phyloP scores from a whole-genome alignment of 208 protist species.

The Crithidia sp. region DNA sequence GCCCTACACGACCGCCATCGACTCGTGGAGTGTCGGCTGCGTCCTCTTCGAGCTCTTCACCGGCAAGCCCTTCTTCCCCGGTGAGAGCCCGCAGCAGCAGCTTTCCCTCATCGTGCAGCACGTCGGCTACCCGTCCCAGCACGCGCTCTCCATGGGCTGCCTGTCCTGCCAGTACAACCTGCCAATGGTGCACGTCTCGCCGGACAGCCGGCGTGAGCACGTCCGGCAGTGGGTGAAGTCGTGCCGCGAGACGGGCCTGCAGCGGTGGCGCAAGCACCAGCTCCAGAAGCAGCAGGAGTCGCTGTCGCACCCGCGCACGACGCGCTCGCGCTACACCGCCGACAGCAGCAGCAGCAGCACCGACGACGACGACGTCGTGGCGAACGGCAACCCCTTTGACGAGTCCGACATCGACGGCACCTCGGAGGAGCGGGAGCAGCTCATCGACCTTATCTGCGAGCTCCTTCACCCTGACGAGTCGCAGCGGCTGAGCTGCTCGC shows the following conservation, averaged over 20 bases:
- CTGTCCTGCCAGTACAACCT: slow-evolving; percentile 46
- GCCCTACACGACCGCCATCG: slow-evolving; percentile 92
- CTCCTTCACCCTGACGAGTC: slow-evolving; percentile 75
- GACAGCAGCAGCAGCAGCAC: slow-evolving; percentile 24
- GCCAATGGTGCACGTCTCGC: slow-evolving; percentile 23
- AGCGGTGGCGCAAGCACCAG: slow-evolving; percentile 36
- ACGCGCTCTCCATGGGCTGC: slow-evolving; percentile 61
- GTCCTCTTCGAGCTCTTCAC: slow-evolving; percentile 92
- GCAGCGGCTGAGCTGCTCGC: slow-evolving; percentile 62
- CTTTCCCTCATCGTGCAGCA: slow-evolving; percentile 91
- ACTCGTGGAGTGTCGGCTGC: slow-evolving; percentile 94
- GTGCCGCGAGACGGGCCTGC: slow-evolving; percentile 31
- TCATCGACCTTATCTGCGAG: slow-evolving; percentile 71
- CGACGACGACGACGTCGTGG: slow-evolving; percentile 21
- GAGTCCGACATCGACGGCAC: slow-evolving; percentile 30
- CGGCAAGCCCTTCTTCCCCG: slow-evolving; percentile 94
- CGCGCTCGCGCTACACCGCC: slow-evolving; percentile 12
- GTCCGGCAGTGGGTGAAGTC: slow-evolving; percentile 32
- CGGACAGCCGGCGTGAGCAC: slow-evolving; percentile 27
- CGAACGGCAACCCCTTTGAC: slow-evolving; percentile 29
- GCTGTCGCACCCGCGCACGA: background rate
- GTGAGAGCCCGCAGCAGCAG: slow-evolving; percentile 89
- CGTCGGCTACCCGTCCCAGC: slow-evolving; percentile 82
- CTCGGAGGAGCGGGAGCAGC: slow-evolving; percentile 42
- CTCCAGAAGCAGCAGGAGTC: slow-evolving; percentile 30